Evolutionary conservation across 2,329 filamentous ascomycete species (phyloP).

Genomic region (Claviceps digitariae): DNA sequence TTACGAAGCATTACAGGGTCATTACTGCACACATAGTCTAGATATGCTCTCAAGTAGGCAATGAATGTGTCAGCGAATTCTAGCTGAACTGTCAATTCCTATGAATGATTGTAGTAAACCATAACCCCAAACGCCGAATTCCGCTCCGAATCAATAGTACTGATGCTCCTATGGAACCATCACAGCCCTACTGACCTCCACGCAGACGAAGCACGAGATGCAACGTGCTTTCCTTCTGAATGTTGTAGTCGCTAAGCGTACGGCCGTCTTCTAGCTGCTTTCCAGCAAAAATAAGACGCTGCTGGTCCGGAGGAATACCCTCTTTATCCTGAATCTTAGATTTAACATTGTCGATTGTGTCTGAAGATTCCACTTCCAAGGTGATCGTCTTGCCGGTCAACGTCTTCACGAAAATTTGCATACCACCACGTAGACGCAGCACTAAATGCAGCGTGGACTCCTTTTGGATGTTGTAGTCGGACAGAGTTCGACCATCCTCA

Average conservation of each 20-base stretch:
- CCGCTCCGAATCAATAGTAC: background rate
- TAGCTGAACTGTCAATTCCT: background rate
- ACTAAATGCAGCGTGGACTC: slow-evolving; percentile 73
- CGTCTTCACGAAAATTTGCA: slow-evolving; percentile 83
- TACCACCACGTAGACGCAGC: slow-evolving; percentile 74
- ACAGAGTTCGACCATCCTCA: slow-evolving; percentile 80
- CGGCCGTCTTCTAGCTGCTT: slow-evolving; percentile 91
- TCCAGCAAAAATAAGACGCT: slow-evolving; percentile 84
- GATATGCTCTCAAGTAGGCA: background rate
- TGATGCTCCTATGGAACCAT: background rate
- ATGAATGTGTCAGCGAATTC: background rate
- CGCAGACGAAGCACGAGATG: slow-evolving; percentile 70
- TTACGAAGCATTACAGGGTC: too few relatives aligned
- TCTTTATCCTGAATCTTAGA: slow-evolving; percentile 88
- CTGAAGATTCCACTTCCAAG: slow-evolving; percentile 74
- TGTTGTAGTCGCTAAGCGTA: slow-evolving; percentile 90
- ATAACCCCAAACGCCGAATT: background rate
- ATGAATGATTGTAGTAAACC: background rate
- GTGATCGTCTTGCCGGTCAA: slow-evolving; percentile 91
- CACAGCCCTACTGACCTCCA: slow-evolving; percentile 36
- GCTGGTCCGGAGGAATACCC: slow-evolving; percentile 88
- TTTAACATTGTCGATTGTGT: slow-evolving; percentile 93
- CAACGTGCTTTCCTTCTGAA: slow-evolving; percentile 79
- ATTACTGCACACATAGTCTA: background rate
- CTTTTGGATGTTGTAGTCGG: slow-evolving; percentile 96